A percentile compares a stretch with the other conserved stretches of the same genome.
These are phyloP conservation scores for Corchorus olitorius DNA, from an alignment of 345 rosid genomes.

Conservation along the genomic window DNA sequence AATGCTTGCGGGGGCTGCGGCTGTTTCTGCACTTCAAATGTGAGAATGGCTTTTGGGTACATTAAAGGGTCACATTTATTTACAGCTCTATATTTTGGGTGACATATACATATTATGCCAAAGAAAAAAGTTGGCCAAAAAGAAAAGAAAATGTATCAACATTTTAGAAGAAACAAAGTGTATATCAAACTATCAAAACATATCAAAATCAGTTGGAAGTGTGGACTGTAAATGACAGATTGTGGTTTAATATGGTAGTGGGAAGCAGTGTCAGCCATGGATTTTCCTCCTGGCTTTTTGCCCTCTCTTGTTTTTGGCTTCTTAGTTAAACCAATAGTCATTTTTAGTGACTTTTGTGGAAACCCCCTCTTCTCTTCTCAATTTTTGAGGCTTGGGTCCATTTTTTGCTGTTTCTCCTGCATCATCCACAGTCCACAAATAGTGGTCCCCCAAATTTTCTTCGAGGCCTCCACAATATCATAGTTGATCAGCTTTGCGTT, in stretches of 20 bases:
- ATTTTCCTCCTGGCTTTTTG: not conserved
- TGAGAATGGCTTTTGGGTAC: constrained; percentile 16
- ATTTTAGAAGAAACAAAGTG: not conserved
- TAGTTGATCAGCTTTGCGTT: not conserved
- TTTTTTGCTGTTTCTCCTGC: not conserved
- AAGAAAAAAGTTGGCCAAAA: not conserved
- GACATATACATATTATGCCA: not conserved
- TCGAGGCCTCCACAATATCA: too few species aligned
- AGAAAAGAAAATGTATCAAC: not conserved
- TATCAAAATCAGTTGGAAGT: not conserved
- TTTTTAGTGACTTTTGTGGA: not conserved
- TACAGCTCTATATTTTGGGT: not conserved
- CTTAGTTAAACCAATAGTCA: constrained; percentile 14
- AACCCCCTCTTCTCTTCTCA: not conserved
- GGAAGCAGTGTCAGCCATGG: not conserved
- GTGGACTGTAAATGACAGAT: not conserved
- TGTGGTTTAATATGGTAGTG: not conserved
- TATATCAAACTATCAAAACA: not conserved
- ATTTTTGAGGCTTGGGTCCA: not conserved
- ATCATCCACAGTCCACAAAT: not conserved
- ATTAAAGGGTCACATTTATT: constrained; percentile 10
- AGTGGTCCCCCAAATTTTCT: not conserved
- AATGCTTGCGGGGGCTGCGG: not conserved
- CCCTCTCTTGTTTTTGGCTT: not conserved
- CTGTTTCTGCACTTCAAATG: not conserved